A percentile compares a stretch with the other conserved stretches of the same genome.
These are phyloP conservation scores for Zygoascus flipseniorum DNA, from an alignment of 805 yeast genomes.

Conservation along the genomic window DNA sequence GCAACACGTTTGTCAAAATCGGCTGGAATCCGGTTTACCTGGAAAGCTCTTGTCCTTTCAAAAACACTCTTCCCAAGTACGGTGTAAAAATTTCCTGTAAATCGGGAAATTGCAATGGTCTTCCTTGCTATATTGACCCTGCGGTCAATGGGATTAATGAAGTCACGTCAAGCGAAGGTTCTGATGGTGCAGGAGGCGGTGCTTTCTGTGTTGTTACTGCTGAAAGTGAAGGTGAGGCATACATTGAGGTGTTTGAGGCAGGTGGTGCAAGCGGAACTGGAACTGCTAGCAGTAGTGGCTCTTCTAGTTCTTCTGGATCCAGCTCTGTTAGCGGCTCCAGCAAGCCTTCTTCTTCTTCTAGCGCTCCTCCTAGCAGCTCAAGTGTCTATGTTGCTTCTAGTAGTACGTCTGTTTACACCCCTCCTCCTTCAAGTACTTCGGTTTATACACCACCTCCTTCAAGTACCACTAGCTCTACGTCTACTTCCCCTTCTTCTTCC, in stretches of 20 bases:
- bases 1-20: slow-evolving; percentile 71
- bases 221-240: slow-evolving; percentile 50
- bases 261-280: slow-evolving; percentile 4
- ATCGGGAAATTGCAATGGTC: slow-evolving; percentile 60
- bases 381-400: neutral
- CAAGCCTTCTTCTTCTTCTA: neutral
- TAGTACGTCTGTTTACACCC: neutral
- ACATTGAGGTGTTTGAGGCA: slow-evolving; percentile 57
- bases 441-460: neutral
- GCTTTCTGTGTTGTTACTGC: slow-evolving; percentile 83
- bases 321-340: neutral
- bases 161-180: slow-evolving; percentile 34
- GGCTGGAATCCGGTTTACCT: slow-evolving; percentile 88
- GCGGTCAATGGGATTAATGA: slow-evolving; percentile 49
- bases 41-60: slow-evolving; percentile 46
- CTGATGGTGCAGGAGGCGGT: slow-evolving; percentile 56
- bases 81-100: slow-evolving; percentile 73
- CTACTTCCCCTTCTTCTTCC: slow-evolving; percentile 1
- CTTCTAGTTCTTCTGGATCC: neutral
- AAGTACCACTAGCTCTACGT: slow-evolving; percentile 4
- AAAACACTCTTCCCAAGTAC: slow-evolving; percentile 47
- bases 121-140: slow-evolving; percentile 78
- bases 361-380: neutral
- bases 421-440: neutral
- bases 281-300: slow-evolving; percentile 3